Conservation (phyloP, 2,329 filamentous ascomycete genomes). For the Dryadomyces sulphureus region DNA sequence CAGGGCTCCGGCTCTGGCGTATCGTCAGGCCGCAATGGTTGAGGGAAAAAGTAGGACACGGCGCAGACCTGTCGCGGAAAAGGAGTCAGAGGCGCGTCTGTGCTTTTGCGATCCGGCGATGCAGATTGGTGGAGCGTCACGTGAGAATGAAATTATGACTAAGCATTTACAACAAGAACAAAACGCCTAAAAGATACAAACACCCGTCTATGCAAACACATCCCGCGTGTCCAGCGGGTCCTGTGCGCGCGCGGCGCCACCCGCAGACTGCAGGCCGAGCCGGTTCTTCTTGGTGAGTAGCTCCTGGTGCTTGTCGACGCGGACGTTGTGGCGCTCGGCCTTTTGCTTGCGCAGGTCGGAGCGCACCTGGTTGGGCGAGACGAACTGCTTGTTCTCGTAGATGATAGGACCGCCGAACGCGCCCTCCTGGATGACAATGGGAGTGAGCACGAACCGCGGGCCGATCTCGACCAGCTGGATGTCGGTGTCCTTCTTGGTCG, state of each 20-base stretch:
- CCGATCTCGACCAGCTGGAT: slow-evolving; percentile 84
- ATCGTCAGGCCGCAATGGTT: too few relatives aligned
- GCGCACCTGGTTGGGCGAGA: slow-evolving; percentile 88
- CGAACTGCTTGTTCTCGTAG: slow-evolving; percentile 96
- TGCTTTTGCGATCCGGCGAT: too few relatives aligned
- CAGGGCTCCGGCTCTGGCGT: too few relatives aligned
- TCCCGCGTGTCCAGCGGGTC: slow-evolving; percentile 63
- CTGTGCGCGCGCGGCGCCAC: slow-evolving; percentile 44
- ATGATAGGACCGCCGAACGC: slow-evolving; percentile 93
- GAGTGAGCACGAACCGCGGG: slow-evolving; percentile 81
- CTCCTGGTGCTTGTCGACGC: slow-evolving; percentile 61
- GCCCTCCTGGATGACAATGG: slow-evolving; percentile 88
- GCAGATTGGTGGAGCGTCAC: too few relatives aligned
- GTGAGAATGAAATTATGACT: too few relatives aligned
- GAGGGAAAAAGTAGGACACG: not conserved
- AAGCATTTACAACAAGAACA: too few relatives aligned
- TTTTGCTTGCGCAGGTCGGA: slow-evolving; percentile 64
- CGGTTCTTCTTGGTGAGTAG: slow-evolving; percentile 59
- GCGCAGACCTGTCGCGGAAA: too few relatives aligned
- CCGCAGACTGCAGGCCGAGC: slow-evolving; percentile 54
- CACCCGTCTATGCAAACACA: slow-evolving; percentile 48
- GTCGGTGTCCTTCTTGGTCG: slow-evolving; percentile 45
- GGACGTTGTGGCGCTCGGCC: slow-evolving; percentile 61
- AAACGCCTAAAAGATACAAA: not conserved
- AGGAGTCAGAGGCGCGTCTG: not conserved